These are phyloP conservation scores for Penicillium sp. DNA, from an alignment of 2,329 filamentous ascomycete genomes.

Conservation along the genomic window DNA sequence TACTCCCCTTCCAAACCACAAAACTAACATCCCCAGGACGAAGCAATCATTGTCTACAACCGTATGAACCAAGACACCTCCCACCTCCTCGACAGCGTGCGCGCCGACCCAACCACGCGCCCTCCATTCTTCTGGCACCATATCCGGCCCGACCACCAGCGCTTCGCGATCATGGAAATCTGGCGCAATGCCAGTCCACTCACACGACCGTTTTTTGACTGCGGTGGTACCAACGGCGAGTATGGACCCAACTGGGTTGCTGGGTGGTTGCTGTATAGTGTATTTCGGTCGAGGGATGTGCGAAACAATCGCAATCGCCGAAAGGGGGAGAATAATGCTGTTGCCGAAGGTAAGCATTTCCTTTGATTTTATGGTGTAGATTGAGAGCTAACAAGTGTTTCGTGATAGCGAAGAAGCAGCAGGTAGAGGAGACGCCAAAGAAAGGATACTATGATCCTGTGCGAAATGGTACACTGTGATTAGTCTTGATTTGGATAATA, in stretches of 20 bases:
- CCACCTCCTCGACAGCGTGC: slow-evolving; percentile 39
- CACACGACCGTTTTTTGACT: slow-evolving; percentile 39
- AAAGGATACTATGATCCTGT: slow-evolving; percentile 42
- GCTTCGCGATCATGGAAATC: slow-evolving; percentile 41
- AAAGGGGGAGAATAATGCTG: slow-evolving; percentile 28
- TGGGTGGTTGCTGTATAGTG: slow-evolving; percentile 45
- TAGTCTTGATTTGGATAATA: neutral
- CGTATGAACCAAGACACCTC: slow-evolving; percentile 38
- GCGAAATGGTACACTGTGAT: slow-evolving; percentile 32
- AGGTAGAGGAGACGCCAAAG: slow-evolving; percentile 26
- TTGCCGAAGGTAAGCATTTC: neutral
- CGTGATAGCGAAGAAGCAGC: slow-evolving; percentile 22
- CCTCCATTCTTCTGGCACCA: slow-evolving; percentile 47
- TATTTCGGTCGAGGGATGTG: slow-evolving; percentile 45
- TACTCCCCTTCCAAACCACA: neutral
- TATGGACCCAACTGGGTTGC: slow-evolving; percentile 46
- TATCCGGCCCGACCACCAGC: slow-evolving; percentile 41
- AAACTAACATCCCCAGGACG: slow-evolving; percentile 31
- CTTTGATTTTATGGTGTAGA: neutral
- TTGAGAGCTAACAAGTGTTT: neutral
- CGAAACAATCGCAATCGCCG: slow-evolving; percentile 45
- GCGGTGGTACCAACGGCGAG: slow-evolving; percentile 39
- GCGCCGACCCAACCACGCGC: slow-evolving; percentile 33
- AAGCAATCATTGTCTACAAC: slow-evolving; percentile 43
- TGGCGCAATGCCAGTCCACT: slow-evolving; percentile 38